Evolutionary conservation across 768 basidiomycete genomes (phyloP), one percentile per base, ranked within the genome.

Genomic region (Xerocomus brunneocitrinus): DNA sequence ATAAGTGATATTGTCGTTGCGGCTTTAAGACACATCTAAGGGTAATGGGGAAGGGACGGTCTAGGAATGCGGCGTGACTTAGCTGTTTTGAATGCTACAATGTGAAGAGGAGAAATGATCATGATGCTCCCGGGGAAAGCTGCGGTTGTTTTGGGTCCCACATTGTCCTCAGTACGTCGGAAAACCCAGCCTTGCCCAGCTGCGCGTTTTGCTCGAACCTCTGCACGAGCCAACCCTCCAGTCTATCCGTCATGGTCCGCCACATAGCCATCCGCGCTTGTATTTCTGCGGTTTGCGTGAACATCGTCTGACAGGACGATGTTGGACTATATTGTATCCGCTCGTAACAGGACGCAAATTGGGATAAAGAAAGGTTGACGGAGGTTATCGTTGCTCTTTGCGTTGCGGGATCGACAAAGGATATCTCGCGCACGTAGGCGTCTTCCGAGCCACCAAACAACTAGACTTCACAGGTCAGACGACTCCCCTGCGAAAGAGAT

Each of bases 151-250:
- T 79, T 64, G 85, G 76, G 61, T 91, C 88, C 84, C 85, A 85
- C 66, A 95, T 68, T 56, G 79, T 79, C 62, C 86, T 76, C 58
- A 97, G 71, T 30, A 98, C 93, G 64, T 92, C 89, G 41, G 91
- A 89, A 70, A 98, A 95, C 24, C 87, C 95, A 49, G 85, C 73
- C 69, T 93, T 91, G 49, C 95, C 95, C 32, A 88, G 73, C 46
- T 87, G 88, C 3, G 95, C 95, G 65, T 98, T 98, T 67, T 91
- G 86, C 69, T 90, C 87, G 61, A 98, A 97, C 53, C 93, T 80
- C 71, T 94, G 84, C 25, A 86, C 84, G 49, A 93, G 81, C 83
- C 89, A 93, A 61, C 75, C 76, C 74, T 98, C 95, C 38, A 98
- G 75, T 58, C 82, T 80, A 68, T 91, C 87, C 7, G 91, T 88